A percentile compares a stretch with the other conserved stretches of the same genome.
These are phyloP conservation scores for Mucor saturninus DNA, from an alignment of 371 early-diverging fungal genomes.

Conservation along the genomic window DNA sequence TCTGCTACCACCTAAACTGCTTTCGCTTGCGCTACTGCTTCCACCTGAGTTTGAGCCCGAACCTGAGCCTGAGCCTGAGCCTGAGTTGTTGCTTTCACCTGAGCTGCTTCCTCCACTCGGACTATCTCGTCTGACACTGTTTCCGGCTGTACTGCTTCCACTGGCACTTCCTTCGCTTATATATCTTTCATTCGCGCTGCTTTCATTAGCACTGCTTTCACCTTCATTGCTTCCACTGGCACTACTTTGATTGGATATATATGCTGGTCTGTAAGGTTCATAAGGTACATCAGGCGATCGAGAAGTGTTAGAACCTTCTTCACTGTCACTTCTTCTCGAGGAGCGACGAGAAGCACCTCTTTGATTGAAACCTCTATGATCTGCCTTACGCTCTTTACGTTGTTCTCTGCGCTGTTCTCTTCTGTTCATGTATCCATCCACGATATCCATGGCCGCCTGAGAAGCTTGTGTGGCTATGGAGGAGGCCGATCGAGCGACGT, in stretches of 20 bases:
- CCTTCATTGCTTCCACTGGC: background rate
- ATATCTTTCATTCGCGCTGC: background rate
- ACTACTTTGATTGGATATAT: background rate
- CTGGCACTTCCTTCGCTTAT: background rate
- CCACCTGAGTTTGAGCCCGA: background rate
- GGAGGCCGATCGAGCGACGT: background rate
- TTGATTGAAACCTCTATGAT: background rate
- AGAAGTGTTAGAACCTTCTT: background rate
- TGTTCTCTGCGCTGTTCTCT: conserved; percentile 6
- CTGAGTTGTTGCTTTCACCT: background rate
- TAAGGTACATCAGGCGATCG: background rate
- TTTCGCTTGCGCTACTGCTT: background rate
- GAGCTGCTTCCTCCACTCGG: background rate
- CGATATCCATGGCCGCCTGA: conserved; percentile 6
- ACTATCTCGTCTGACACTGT: background rate
- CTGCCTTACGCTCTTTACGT: background rate
- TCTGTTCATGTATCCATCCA: background rate
- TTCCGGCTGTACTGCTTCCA: background rate
- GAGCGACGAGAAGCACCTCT: background rate
- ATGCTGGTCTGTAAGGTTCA: background rate
- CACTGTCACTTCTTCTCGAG: background rate
- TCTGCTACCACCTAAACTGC: background rate
- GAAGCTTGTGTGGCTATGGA: background rate
- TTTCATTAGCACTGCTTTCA: background rate
- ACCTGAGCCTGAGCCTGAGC: background rate